A percentile compares a stretch with the other conserved stretches of the same genome.
Evolutionary conservation across 495 filamentous ascomycete genomes (phyloP).

Genomic region (Tuber brumale): DNA sequence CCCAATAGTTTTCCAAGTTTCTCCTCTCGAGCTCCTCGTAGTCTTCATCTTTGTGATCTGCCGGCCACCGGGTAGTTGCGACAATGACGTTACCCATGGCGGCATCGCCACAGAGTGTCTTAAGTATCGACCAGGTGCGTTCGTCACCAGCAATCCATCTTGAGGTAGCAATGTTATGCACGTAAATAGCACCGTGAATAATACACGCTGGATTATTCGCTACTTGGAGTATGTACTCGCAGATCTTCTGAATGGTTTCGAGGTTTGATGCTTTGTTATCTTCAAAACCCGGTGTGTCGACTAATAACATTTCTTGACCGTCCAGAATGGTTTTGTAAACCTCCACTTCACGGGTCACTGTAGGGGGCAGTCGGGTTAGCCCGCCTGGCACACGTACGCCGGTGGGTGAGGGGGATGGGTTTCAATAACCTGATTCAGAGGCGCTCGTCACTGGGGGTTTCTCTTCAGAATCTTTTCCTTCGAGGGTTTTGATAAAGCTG

Average conservation of each 20-base stretch:
- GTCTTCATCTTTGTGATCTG: neutral
- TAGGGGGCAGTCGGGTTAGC: neutral
- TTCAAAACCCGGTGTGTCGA: conserved; percentile 29
- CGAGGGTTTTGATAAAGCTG: conserved; percentile 22
- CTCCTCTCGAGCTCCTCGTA: neutral
- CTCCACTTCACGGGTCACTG: neutral
- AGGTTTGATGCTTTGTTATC: conserved; percentile 7
- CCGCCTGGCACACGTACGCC: neutral
- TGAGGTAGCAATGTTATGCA: conserved; percentile 6
- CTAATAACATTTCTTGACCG: neutral
- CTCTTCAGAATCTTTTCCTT: neutral
- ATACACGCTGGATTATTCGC: neutral
- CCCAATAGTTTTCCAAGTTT: neutral
- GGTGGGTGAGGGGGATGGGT: neutral
- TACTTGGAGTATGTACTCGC: neutral
- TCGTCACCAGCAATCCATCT: conserved; percentile 4
- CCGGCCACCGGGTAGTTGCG: conserved; percentile 12
- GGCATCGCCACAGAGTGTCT: conserved; percentile 7
- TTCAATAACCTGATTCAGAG: neutral
- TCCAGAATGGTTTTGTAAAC: conserved; percentile 1
- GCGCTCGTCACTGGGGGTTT: neutral
- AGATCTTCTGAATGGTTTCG: neutral
- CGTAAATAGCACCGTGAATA: conserved; percentile 5
- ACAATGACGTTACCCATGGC: conserved; percentile 20
- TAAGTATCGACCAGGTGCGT: conserved; percentile 14